Evolutionary conservation across 495 filamentous ascomycete genomes (phyloP).

Genomic region (Massariosphaeria phaeospora): DNA sequence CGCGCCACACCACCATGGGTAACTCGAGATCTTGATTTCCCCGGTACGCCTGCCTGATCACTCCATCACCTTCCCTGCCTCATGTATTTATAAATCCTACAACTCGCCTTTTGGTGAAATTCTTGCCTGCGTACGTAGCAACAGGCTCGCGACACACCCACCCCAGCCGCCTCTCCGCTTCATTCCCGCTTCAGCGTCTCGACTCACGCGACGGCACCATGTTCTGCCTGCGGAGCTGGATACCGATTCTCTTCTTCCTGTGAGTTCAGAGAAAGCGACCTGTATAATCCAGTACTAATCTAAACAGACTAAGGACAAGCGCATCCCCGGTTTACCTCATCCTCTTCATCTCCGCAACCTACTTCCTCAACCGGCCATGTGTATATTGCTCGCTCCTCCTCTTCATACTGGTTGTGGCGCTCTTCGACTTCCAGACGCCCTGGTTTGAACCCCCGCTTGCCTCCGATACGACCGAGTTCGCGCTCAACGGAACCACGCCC

Average conservation of each 20-base stretch:
- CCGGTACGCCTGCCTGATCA: no score
- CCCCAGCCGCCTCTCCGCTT: no score
- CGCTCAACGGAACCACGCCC: conserved; percentile 12
- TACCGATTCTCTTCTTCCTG: conserved; percentile 42
- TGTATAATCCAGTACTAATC: background rate
- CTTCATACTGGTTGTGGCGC: conserved; percentile 40
- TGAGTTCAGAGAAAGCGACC: conserved; percentile 18
- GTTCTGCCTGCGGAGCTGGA: conserved; percentile 43
- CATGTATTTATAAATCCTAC: no score
- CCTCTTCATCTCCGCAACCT: conserved; percentile 43
- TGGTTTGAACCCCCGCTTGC: conserved; percentile 41
- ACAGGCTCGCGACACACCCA: no score
- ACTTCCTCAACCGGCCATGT: conserved; percentile 43
- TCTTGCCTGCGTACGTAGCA: no score
- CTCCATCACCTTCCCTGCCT: no score
- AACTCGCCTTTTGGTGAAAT: no score
- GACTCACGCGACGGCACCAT: conserved; percentile 25
- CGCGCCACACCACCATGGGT: no score
- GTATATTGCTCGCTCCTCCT: conserved; percentile 45
- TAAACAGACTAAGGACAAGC: conserved; percentile 34
- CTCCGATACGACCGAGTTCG: background rate
- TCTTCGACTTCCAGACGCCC: conserved; percentile 42
- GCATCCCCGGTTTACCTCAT: conserved; percentile 42
- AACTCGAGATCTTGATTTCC: no score
- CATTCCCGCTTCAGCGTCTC: background rate